A percentile compares a stretch with the other conserved stretches of the same genome.
phyloP scores from a whole-genome alignment of 75 land plant species.

The Azolla pinnata region DNA sequence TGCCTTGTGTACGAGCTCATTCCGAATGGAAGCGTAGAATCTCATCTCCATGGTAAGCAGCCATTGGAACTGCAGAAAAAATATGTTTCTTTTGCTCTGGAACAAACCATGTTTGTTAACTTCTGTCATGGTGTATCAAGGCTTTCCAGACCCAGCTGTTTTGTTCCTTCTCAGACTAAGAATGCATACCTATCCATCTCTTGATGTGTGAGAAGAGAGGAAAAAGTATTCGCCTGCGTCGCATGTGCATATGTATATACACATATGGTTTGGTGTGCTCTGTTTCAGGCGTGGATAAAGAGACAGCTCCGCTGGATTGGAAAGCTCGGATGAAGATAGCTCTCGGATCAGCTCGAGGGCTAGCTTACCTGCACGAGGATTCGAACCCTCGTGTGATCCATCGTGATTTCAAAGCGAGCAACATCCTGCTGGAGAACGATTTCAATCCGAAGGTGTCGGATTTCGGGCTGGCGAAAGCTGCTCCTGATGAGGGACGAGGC shows the following conservation, averaged over 20 bases:
- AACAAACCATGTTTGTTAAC: too few relatives aligned
- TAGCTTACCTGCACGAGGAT: slow-evolving; percentile 91
- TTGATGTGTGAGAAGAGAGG: too few relatives aligned
- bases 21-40: slow-evolving; percentile 88
- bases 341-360: slow-evolving; percentile 82
- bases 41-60: slow-evolving; percentile 72
- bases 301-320: slow-evolving; percentile 70
- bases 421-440: slow-evolving; percentile 37
- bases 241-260: too few relatives aligned
- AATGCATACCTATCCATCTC: too few relatives aligned
- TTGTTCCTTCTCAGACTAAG: too few relatives aligned
- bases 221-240: too few relatives aligned
- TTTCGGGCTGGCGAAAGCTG: slow-evolving; percentile 49
- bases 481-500: slow-evolving; percentile 61
- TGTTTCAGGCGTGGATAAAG: slow-evolving; percentile 56
- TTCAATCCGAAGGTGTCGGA: slow-evolving; percentile 53
- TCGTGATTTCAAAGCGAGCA: slow-evolving; percentile 52
- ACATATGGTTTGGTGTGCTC: too few relatives aligned
- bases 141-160: too few relatives aligned
- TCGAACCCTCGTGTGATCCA: slow-evolving; percentile 81
- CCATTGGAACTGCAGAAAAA: not conserved
- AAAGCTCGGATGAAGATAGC: slow-evolving; percentile 84
- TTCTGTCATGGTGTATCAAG: too few relatives aligned
- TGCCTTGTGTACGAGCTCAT: slow-evolving; percentile 82
- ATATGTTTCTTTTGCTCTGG: not conserved